Evolutionary conservation across 2,329 filamentous ascomycete genomes (phyloP).

Genomic region (Cylindrodendrum hubeiense): DNA sequence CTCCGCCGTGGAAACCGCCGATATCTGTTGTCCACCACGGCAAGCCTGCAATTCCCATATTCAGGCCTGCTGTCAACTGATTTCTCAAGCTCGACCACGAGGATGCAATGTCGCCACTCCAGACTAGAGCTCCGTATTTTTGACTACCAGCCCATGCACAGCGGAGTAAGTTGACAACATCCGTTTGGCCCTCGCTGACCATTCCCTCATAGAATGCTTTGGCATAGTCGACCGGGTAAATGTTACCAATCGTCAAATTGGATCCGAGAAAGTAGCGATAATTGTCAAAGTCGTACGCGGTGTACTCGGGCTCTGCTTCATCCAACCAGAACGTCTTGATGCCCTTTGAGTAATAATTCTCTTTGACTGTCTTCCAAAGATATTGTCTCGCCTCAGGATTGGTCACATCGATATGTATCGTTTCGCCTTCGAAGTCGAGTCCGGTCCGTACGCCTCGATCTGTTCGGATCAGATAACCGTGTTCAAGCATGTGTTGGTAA

Average conservation of each 20-base stretch:
- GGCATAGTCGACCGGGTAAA: slow-evolving; percentile 70
- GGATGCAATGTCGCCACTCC: slow-evolving; percentile 76
- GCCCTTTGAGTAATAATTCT: slow-evolving; percentile 72
- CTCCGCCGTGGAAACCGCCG: slow-evolving; percentile 76
- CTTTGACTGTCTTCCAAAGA: slow-evolving; percentile 69
- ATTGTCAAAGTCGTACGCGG: slow-evolving; percentile 74
- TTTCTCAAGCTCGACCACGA: slow-evolving; percentile 71
- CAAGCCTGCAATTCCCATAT: slow-evolving; percentile 74
- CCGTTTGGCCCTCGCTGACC: slow-evolving; percentile 62
- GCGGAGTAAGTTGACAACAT: slow-evolving; percentile 67
- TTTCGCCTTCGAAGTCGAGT: slow-evolving; percentile 71
- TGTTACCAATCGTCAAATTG: slow-evolving; percentile 64
- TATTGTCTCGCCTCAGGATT: slow-evolving; percentile 70
- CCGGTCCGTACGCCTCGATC: slow-evolving; percentile 70
- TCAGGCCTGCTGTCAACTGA: slow-evolving; percentile 73
- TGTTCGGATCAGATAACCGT: slow-evolving; percentile 69
- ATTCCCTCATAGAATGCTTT: slow-evolving; percentile 72
- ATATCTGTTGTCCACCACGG: slow-evolving; percentile 80
- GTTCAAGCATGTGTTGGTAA: slow-evolving; percentile 71
- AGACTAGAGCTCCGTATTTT: slow-evolving; percentile 74
- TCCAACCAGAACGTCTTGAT: slow-evolving; percentile 77
- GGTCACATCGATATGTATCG: slow-evolving; percentile 73
- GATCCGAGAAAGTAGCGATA: slow-evolving; percentile 59
- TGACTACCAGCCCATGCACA: slow-evolving; percentile 68
- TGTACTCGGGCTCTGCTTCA: slow-evolving; percentile 77